phyloP scores from a whole-genome alignment of 176 grass and related monocot genomes.

The Triticum dicoccoides region DNA sequence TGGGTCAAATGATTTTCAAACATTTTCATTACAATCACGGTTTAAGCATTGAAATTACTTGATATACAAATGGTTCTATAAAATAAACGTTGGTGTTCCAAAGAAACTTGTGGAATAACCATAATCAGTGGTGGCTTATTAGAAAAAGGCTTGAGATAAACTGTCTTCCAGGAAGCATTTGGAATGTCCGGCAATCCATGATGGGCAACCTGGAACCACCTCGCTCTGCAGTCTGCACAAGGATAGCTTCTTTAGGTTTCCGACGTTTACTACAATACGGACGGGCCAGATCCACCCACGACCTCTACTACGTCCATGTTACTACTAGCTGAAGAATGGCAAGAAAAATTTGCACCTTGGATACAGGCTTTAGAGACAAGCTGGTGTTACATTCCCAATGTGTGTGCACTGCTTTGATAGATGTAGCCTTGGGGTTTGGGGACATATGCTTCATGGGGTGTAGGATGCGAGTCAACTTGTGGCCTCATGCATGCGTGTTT shows the following conservation, averaged over 20 bases:
- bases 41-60: too few species aligned
- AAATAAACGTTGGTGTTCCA: not conserved
- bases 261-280: not conserved
- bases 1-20: too few species aligned
- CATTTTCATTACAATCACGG: too few species aligned
- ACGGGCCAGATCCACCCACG: not conserved
- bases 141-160: too few species aligned
- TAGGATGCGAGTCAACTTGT: constrained; percentile 45
- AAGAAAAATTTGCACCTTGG: not conserved
- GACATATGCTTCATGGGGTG: constrained; percentile 32
- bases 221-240: not conserved
- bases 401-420: constrained; percentile 18
- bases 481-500: constrained; percentile 34
- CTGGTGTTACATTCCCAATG: constrained; percentile 45
- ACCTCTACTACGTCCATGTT: not conserved
- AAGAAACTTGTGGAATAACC: too few species aligned
- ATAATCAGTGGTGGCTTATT: too few species aligned
- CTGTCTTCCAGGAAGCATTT: not conserved
- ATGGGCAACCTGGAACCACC: not conserved
- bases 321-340: not conserved
- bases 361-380: constrained; percentile 23
- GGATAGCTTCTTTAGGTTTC: not conserved
- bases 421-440: constrained; percentile 60
- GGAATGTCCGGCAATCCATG: not conserved
- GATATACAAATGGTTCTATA: not conserved